Conservation (phyloP, 352 stramenopile genomes). For the Globisporangium spiculum region DNA sequence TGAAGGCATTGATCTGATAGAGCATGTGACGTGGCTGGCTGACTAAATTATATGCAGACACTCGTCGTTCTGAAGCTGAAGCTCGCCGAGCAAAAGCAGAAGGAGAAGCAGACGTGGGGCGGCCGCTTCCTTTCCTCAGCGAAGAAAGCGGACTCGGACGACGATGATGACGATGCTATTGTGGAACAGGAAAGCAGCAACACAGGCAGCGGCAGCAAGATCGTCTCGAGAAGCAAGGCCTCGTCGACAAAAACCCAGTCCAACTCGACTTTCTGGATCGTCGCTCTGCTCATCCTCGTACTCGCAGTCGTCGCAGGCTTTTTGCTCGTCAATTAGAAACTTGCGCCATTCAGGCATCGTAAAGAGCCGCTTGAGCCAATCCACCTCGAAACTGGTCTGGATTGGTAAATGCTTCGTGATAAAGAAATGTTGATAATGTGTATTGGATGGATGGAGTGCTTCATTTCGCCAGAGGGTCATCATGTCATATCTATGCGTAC, state of each 20-base stretch:
- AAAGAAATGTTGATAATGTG: not conserved
- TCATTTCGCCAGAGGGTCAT: too few relatives aligned
- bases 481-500: constrained; percentile 32
- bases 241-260: constrained; percentile 12
- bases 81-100: constrained; percentile 43
- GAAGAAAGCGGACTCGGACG: constrained; percentile 16
- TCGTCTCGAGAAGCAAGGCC: not conserved
- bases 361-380: not conserved
- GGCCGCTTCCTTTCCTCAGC: constrained; percentile 35
- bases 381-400: not conserved
- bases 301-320: constrained; percentile 33
- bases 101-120: constrained; percentile 74
- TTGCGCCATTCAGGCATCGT: not conserved
- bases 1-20: not conserved
- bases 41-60: constrained; percentile 25
- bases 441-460: too few relatives aligned
- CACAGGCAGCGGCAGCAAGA: not conserved
- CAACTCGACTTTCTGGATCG: constrained; percentile 30
- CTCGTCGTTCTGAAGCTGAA: constrained; percentile 50
- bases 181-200: not conserved
- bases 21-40: not conserved
- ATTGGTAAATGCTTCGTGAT: not conserved
- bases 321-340: constrained; percentile 19
- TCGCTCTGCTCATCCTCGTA: constrained; percentile 36
- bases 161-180: constrained; percentile 24